Base-by-base conservation (phyloP, 805 yeast species). In the Lachancea nothofagi region DNA sequence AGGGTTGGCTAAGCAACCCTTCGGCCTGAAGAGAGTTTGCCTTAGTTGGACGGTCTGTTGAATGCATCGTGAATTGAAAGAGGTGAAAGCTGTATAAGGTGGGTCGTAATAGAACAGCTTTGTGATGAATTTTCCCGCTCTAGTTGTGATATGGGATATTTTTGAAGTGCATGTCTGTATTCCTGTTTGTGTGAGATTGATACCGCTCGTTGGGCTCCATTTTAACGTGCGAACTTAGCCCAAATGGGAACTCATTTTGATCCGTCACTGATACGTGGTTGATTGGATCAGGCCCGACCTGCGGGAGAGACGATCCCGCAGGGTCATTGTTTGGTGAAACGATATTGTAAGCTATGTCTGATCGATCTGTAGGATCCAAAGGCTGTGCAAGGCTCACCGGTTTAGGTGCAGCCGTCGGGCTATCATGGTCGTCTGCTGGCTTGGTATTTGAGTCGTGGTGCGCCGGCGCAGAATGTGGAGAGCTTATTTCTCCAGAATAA, bases 211-310 rank as follows among this genome's bases (percentile, higher is more conserved):
- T 24, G 19, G 40, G 42, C 23, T 45, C 40, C 14, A 43, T 29
- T 33, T 48, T 47, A 19, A 39, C 40, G 14, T 49, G 43, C 29
- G 46, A 50, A 29, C 47, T 53, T 33, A 53, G 36, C 13, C 48
- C 42, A 30, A 51, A 53, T 6, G 50, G 44, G 25, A 50, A 53
- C 12, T 49, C 54, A 28, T 44, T 40, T 17, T 39, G 37, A 8
- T 48, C 30, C 13, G 43, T 35, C 9, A 44, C 46, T 13, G 43
- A 32, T 14, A 40, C 42, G 19, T 41, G 32, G 24, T 31, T 36
- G 14, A 44, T 23, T 17, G 45, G 40, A 25, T 41, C 45, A 15
- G 44, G 29, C 9, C 33, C 38, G 8, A 27, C 20, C 14, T 35
- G 40, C 7, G 13, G 13, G 12, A n/a, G 29, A 20, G 28, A 15